Percentiles rank a stretch among this genome's conserved stretches.
Evolutionary conservation across 2,329 filamentous ascomycete genomes (phyloP).

Genomic region (Aspergillus pseudoviridinutans): DNA sequence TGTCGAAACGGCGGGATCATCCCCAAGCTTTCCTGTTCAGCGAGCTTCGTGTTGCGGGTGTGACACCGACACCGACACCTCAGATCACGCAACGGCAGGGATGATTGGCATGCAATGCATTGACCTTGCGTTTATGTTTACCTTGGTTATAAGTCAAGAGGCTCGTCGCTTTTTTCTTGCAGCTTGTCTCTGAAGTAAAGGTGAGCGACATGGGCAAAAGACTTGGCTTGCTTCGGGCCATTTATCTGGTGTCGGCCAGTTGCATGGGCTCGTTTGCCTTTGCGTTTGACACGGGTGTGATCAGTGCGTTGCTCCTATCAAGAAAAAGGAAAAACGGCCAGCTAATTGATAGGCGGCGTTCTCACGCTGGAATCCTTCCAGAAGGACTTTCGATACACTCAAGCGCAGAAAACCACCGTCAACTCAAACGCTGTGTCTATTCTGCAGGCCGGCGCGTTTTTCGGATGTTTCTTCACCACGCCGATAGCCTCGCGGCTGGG

Average conservation of each 20-base stretch:
- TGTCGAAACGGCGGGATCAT: not conserved
- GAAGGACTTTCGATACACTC: slow-evolving; percentile 34
- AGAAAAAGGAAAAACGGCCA: not conserved
- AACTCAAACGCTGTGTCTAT: slow-evolving; percentile 48
- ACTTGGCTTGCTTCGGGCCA: slow-evolving; percentile 33
- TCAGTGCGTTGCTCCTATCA: slow-evolving; percentile 20
- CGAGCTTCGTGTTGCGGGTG: not conserved
- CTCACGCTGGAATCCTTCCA: slow-evolving; percentile 44
- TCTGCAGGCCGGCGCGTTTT: slow-evolving; percentile 50
- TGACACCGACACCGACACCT: not conserved
- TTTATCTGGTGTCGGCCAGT: slow-evolving; percentile 34
- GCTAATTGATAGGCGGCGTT: slow-evolving; percentile 34
- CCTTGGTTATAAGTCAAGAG: not conserved
- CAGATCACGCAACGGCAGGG: not conserved
- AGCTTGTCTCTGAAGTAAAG: no score
- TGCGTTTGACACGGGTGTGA: slow-evolving; percentile 38
- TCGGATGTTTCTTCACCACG: slow-evolving; percentile 48
- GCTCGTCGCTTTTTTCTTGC: not conserved
- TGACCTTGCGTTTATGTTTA: not conserved
- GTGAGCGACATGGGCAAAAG: slow-evolving; percentile 29
- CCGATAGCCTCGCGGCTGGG: slow-evolving; percentile 45
- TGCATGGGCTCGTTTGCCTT: slow-evolving; percentile 39
- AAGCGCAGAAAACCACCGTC: slow-evolving; percentile 37
- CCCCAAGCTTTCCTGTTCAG: not conserved
- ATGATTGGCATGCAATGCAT: not conserved